Evolutionary conservation across 2,329 filamentous ascomycete genomes (phyloP).

Genomic region (Remersonia thermophila): DNA sequence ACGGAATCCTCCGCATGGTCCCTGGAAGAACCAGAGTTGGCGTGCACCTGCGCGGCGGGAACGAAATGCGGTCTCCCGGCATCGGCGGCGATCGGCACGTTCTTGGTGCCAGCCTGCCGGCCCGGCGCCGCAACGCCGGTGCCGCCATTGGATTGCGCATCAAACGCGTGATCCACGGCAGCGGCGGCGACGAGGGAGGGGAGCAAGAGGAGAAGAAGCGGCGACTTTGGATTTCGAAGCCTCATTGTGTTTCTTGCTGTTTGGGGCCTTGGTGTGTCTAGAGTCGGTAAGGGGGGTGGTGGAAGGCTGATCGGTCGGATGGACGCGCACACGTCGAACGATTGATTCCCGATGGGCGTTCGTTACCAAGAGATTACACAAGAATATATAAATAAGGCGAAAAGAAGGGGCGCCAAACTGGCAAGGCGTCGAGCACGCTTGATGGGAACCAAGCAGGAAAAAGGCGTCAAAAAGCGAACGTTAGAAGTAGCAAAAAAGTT

Average conservation of each 20-base stretch:
- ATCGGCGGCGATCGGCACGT: conserved; percentile 81
- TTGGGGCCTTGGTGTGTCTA: background rate
- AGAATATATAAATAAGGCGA: background rate
- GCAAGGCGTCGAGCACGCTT: too few relatives aligned
- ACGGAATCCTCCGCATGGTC: conserved; percentile 40
- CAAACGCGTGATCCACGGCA: conserved; percentile 21
- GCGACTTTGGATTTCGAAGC: conserved; percentile 39
- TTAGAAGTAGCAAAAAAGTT: conserved; percentile 4
- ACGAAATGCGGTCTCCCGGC: conserved; percentile 91
- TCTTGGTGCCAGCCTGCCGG: conserved; percentile 43
- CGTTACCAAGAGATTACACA: too few relatives aligned
- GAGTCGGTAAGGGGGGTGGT: background rate
- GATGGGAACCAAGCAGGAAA: background rate
- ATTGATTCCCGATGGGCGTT: too few relatives aligned
- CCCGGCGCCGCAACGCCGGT: conserved; percentile 15
- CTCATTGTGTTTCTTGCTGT: conserved; percentile 38
- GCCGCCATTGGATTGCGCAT: conserved; percentile 12
- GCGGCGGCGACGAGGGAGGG: conserved; percentile 39
- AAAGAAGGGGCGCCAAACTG: too few relatives aligned
- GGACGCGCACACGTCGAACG: too few relatives aligned
- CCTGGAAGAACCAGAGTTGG: conserved; percentile 21
- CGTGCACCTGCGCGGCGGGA: conserved; percentile 54
- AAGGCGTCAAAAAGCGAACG: conserved; percentile 4
- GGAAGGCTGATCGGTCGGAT: too few relatives aligned
- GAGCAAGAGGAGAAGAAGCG: conserved; percentile 48